Evolutionary conservation across 352 stramenopile genomes (phyloP).

Genomic region (Phytopythium delawarense): DNA sequence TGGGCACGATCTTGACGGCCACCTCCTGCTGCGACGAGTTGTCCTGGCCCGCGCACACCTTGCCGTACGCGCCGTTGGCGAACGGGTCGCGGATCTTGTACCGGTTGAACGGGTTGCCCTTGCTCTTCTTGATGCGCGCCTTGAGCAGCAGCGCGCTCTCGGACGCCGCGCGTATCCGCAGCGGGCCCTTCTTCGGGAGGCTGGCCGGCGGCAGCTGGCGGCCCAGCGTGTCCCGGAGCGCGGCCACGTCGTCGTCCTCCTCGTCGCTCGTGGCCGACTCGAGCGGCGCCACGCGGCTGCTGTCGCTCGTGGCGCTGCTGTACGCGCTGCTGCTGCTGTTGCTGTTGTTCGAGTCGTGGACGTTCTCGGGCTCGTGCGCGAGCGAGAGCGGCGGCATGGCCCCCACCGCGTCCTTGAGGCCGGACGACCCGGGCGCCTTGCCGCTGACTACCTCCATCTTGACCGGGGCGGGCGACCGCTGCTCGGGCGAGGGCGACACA

Average conservation of each 20-base stretch:
- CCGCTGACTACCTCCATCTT: neutral
- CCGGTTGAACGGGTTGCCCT: constrained; percentile 19
- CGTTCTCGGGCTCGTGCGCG: neutral
- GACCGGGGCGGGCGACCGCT: neutral
- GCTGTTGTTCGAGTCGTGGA: constrained; percentile 6
- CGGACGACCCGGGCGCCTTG: no score
- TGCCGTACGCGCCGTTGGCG: constrained; percentile 62
- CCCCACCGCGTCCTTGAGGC: neutral
- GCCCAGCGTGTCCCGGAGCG: constrained; percentile 1
- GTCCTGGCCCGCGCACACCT: constrained; percentile 50
- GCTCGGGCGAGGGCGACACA: neutral
- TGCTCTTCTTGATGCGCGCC: constrained; percentile 56
- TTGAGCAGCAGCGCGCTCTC: constrained; percentile 38
- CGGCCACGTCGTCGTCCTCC: constrained; percentile 2
- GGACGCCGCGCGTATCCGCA: constrained; percentile 21
- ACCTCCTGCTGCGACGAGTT: constrained; percentile 49
- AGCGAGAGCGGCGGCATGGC: neutral
- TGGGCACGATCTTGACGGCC: constrained; percentile 75
- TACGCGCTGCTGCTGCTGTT: constrained; percentile 14
- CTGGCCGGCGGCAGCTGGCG: neutral
- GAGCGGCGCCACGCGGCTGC: constrained; percentile 10
- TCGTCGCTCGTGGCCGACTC: neutral
- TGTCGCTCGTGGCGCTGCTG: constrained; percentile 11
- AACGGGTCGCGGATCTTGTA: constrained; percentile 77
- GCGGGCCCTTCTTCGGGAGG: constrained; percentile 9